Base-by-base conservation (phyloP, 148 eudicot species). In the Chenopodium suecicum region DNA sequence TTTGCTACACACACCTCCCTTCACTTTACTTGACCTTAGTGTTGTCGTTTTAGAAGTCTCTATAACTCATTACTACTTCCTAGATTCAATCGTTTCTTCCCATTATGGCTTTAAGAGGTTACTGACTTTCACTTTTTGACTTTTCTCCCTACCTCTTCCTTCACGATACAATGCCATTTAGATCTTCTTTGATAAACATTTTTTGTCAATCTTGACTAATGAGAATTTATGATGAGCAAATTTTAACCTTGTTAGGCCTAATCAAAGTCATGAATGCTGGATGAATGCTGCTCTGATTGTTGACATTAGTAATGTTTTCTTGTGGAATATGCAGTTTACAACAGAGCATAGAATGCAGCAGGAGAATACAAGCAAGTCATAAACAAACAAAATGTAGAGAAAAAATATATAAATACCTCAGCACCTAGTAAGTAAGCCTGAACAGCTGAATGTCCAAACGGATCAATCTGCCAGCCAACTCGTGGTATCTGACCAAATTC, bases 381-480 rank as follows among this genome's bases (percentile, higher is more conserved):
- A 34, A 44, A 23, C 14, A 17, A 31, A 31, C 23, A 73, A 37
- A 65, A 64, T 2, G 2, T 17, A 68, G 48, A 78, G 34, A 63
- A 27, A 17, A 83, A 23, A 70, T 74, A 1, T 5, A 64, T 23
- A 58, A 48, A 64, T 83, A 92, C 96, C 93, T 92, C 96, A 10
- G 94, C 93, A 86, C 96, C 92, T 52, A 92, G 88, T 89, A 92
- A 82, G 85, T 92, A 92, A 80, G 91, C 96, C 84, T 92, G 96
- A 83, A 92, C 96, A 87, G 96, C 93, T 68, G 96, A 92, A 88
- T 92, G 96, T 68, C 96, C 96, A 80, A 92, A 92, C 48, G 96
- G 96, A 85, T 92, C 96, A 81, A 92, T 92, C 87, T 92, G 96
- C 96, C 96, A 92, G 80, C 96, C 96, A 73, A 91, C 89, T 85